Percentiles rank a stretch among this genome's conserved stretches.
phyloP scores from a whole-genome alignment of 2,329 filamentous ascomycete species.

The Bipolaris cookei region DNA sequence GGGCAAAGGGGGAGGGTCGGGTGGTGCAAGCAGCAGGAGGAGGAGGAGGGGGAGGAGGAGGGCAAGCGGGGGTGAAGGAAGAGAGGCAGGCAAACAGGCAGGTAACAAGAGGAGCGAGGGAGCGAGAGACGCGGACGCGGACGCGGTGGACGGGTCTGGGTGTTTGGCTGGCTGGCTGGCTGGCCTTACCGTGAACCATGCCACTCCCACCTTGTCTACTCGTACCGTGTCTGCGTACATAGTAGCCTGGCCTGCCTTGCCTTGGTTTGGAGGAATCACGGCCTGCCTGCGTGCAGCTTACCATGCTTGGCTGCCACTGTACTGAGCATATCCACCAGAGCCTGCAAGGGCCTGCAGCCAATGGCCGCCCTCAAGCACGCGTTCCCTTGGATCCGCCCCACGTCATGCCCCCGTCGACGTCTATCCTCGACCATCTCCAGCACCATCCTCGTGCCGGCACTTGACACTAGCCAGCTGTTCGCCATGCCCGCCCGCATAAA shows the following conservation, averaged over 20 bases:
- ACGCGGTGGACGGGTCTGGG: neutral
- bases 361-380: conserved; percentile 26
- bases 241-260: neutral
- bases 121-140: neutral
- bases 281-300: conserved; percentile 10
- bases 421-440: conserved; percentile 9
- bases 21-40: neutral
- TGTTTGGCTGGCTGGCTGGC: neutral
- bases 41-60: neutral
- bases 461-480: conserved; percentile 33
- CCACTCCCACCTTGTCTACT: too few species aligned
- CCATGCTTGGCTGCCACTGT: conserved; percentile 21
- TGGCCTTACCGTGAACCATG: neutral
- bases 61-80: neutral
- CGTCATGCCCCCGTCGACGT: conserved; percentile 21
- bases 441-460: conserved; percentile 27
- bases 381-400: conserved; percentile 26
- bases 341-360: conserved; percentile 29
- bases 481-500: conserved; percentile 9
- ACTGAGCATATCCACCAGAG: conserved; percentile 2
- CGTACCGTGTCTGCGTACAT: too few species aligned
- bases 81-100: neutral
- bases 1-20: neutral
- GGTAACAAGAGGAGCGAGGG: neutral
- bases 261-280: neutral